These are phyloP conservation scores for Reutealis trisperma DNA, from an alignment of 345 rosid species.

Conservation along the genomic window DNA sequence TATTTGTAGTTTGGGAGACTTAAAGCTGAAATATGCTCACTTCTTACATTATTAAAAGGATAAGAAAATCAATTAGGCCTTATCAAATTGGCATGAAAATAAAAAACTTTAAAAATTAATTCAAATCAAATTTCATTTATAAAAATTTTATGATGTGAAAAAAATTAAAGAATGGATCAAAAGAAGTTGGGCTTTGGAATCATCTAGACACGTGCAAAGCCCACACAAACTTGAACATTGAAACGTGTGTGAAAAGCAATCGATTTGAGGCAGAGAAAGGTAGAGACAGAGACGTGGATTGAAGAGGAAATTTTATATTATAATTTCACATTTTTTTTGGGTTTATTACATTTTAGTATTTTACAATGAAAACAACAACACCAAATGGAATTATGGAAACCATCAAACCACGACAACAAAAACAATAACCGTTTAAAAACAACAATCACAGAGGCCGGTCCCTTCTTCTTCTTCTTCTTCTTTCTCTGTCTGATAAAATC, in stretches of 20 bases:
- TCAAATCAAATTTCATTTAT: too few species aligned
- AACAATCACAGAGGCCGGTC: slow-evolving; percentile 8
- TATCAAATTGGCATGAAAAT: too few species aligned
- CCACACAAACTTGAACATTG: not conserved
- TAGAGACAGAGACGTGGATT: not conserved
- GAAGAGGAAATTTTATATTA: not conserved
- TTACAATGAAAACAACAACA: slow-evolving; percentile 13
- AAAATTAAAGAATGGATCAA: too few species aligned
- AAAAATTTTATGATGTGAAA: too few species aligned
- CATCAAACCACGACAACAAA: not conserved
- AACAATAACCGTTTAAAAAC: not conserved
- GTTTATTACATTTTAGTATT: not conserved
- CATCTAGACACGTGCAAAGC: not conserved
- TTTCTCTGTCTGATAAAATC: slow-evolving; percentile 13
- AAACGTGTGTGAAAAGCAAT: slow-evolving; percentile 1
- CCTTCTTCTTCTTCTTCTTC: not conserved
- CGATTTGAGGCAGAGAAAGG: not conserved
- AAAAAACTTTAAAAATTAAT: too few species aligned
- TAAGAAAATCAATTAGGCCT: too few species aligned
- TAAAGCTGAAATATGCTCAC: too few species aligned
- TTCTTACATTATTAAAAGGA: too few species aligned
- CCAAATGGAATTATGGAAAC: slow-evolving; percentile 11
- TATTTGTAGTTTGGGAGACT: too few species aligned
- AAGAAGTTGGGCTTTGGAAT: not conserved
- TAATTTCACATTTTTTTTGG: not conserved